phyloP scores from a whole-genome alignment of 768 basidiomycete species.

The Termitomyces sp. region DNA sequence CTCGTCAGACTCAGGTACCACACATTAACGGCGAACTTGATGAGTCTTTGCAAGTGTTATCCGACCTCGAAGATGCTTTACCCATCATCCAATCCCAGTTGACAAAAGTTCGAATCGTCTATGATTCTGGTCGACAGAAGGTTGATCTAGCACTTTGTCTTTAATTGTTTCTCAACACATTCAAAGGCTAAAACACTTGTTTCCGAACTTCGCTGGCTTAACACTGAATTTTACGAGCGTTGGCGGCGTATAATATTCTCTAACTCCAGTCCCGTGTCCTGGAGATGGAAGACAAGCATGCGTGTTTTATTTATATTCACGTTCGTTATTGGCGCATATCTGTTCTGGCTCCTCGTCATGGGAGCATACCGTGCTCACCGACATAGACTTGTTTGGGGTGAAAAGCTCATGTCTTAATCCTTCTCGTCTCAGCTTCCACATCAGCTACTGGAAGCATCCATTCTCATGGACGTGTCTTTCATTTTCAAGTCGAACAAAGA shows the following conservation, averaged over 20 bases:
- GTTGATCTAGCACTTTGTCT: slow-evolving; percentile 27
- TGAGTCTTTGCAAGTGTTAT: slow-evolving; percentile 51
- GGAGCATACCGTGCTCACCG: slow-evolving; percentile 73
- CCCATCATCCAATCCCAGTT: slow-evolving; percentile 62
- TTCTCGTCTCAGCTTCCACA: not conserved
- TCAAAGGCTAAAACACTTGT: slow-evolving; percentile 60
- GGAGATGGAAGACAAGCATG: slow-evolving; percentile 63
- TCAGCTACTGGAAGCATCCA: not conserved
- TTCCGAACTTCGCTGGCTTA: slow-evolving; percentile 66
- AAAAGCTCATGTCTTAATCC: slow-evolving; percentile 62
- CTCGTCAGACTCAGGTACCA: slow-evolving; percentile 55
- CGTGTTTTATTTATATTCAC: slow-evolving; percentile 54
- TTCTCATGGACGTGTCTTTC: slow-evolving; percentile 4
- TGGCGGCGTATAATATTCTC: slow-evolving; percentile 75
- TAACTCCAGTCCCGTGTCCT: slow-evolving; percentile 64
- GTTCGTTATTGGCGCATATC: slow-evolving; percentile 53
- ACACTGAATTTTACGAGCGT: slow-evolving; percentile 73
- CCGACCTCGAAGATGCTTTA: slow-evolving; percentile 51
- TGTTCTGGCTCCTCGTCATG: slow-evolving; percentile 53
- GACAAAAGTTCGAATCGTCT: slow-evolving; percentile 55
- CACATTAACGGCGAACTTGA: slow-evolving; percentile 57
- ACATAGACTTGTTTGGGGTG: slow-evolving; percentile 75
- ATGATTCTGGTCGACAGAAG: slow-evolving; percentile 68
- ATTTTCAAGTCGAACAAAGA: slow-evolving; percentile 3
- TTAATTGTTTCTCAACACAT: slow-evolving; percentile 1